phyloP scores from a whole-genome alignment of 1,139 yeast species.

The Hemisphaericaspora subhashii region DNA sequence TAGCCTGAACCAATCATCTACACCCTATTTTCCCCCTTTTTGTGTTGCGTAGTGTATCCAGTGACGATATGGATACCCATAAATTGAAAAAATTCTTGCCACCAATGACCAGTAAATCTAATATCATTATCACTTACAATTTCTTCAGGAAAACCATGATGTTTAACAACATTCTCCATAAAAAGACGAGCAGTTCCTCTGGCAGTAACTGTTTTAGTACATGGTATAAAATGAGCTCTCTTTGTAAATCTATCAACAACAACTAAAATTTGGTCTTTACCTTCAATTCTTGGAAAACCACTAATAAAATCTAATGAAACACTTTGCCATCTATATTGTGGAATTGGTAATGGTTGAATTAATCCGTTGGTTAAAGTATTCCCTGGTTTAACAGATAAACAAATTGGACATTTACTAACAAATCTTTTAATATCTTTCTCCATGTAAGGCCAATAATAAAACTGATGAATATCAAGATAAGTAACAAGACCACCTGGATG shows the following conservation, averaged over 20 bases:
- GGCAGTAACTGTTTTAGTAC: neutral
- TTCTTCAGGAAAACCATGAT: slow-evolving; percentile 1
- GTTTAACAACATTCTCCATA: neutral
- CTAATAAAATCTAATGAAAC: slow-evolving; percentile 3
- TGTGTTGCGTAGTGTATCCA: no score
- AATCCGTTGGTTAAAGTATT: neutral
- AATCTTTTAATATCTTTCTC: neutral
- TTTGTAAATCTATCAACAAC: slow-evolving; percentile 1
- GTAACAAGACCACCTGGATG: neutral
- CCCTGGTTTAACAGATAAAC: neutral
- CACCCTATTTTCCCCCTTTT: no score
- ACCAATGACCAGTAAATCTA: neutral
- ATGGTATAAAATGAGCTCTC: neutral
- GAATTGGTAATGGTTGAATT: neutral
- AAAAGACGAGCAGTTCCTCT: neutral
- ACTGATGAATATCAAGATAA: neutral
- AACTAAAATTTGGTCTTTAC: neutral
- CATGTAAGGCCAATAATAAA: slow-evolving; percentile 1
- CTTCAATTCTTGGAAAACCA: slow-evolving; percentile 1
- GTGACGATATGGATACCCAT: no score
- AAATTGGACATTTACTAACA: neutral
- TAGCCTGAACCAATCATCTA: no score
- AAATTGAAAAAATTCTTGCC: neutral
- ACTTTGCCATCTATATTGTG: neutral
- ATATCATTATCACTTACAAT: slow-evolving; percentile 2